These are phyloP conservation scores for Beauveria asiatica DNA, from an alignment of 2,329 filamentous ascomycete genomes.

Conservation along the genomic window DNA sequence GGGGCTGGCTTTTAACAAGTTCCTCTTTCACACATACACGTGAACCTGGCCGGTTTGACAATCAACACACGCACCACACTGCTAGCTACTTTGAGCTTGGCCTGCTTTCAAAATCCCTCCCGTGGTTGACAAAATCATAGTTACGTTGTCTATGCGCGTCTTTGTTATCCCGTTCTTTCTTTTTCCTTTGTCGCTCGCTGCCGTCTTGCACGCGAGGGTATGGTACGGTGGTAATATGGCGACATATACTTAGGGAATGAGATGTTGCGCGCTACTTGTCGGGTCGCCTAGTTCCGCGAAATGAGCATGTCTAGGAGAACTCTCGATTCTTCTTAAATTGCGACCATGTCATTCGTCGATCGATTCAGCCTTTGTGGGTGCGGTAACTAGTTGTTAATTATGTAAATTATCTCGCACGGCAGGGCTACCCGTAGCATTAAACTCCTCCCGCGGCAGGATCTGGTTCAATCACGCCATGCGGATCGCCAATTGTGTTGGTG, in stretches of 20 bases:
- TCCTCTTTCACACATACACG: not conserved
- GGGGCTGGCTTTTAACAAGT: not conserved
- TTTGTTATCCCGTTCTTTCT: not conserved
- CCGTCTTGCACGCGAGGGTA: not conserved
- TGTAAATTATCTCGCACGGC: not conserved
- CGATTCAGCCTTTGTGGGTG: not conserved
- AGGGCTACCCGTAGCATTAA: not conserved
- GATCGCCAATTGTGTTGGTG: not conserved
- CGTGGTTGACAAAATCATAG: not conserved
- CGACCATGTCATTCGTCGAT: not conserved
- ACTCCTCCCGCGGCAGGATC: not conserved
- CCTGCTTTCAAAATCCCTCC: not conserved
- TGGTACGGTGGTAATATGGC: slow-evolving; percentile 7
- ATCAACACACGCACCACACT: not conserved
- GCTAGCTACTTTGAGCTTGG: not conserved
- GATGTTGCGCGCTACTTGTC: not conserved
- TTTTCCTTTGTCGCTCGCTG: not conserved
- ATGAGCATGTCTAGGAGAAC: not conserved
- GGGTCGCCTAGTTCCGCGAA: not conserved
- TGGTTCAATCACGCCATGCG: slow-evolving; percentile 3
- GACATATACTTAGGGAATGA: not conserved
- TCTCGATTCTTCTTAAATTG: not conserved
- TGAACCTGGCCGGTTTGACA: not conserved
- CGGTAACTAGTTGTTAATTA: not conserved
- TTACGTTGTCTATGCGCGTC: not conserved